Evolutionary conservation across 768 basidiomycete genomes (phyloP).

Genomic region (Hericium rajendrae): DNA sequence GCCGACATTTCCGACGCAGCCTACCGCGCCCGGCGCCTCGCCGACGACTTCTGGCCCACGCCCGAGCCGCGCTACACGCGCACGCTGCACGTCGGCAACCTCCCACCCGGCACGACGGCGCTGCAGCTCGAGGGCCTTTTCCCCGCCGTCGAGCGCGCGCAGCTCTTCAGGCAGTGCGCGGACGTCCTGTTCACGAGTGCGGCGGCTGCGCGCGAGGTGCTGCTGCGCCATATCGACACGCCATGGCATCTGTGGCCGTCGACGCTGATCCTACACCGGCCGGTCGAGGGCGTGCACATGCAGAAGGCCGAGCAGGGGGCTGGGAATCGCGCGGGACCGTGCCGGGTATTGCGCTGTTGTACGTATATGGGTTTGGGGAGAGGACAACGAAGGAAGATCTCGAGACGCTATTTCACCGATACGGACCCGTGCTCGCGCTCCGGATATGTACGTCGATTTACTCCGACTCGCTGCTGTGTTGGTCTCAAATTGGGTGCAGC

Average conservation of each 20-base stretch:
- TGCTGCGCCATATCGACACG: background rate
- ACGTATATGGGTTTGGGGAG: background rate
- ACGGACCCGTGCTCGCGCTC: background rate
- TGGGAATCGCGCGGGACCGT: background rate
- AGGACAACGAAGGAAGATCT: background rate
- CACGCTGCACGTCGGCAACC: background rate
- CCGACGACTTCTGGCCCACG: background rate
- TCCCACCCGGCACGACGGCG: background rate
- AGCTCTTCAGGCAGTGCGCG: background rate
- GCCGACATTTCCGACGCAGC: background rate
- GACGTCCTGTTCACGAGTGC: background rate
- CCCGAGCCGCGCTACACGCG: background rate
- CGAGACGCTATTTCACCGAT: background rate
- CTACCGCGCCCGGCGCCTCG: background rate
- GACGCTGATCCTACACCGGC: background rate
- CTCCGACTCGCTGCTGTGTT: background rate
- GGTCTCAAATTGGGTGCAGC: background rate
- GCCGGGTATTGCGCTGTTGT: background rate
- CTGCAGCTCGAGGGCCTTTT: background rate
- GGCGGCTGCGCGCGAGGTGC: background rate
- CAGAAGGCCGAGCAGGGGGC: background rate
- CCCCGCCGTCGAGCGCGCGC: background rate
- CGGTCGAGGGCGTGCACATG: background rate
- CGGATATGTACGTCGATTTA: background rate
- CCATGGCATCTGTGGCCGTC: background rate